Base-by-base conservation (phyloP, 306 rosid species). In the Vigna unguiculata region DNA sequence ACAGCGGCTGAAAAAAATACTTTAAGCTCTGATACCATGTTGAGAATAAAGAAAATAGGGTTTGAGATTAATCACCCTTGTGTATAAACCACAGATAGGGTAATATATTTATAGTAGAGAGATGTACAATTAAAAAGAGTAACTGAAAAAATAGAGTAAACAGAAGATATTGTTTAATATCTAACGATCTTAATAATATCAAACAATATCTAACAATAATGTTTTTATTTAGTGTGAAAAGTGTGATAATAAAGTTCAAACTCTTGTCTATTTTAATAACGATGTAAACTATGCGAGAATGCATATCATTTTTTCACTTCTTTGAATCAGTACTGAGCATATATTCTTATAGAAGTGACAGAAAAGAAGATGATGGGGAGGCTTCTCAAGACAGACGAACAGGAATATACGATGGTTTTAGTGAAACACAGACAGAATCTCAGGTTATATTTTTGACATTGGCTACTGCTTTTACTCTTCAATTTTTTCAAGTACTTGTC, bases 401-500 rank as follows among this genome's bases (percentile, higher is more conserved):
- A 16, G 91, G 84, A 80, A 75, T 69, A 25, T 89, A 87, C 67
- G 92, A 87, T 78, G 89, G 87, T 20, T 92, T 94, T 64, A 92
- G 98, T 71, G 98, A 94, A 85, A 90, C 96, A 58, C 97, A 92
- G 82, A 90, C 96, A 0, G 97, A 95, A 20, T 95, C 98, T 72
- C 97, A 95, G 98, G 98, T 95, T 80, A 85, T 55, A 46, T 75
- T n/a, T 36, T 64, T 67, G 41, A 64, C 62, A 47, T 28, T 16
- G 55, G 17, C 55, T 25, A 20, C 51, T 85, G 62, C 62, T 22
- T 34, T 72, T 83, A 25, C 49, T 62, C 61, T 60, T 75, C 7
- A 24, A 41, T 41, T 69, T 76, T 11, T 52, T 13, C 11, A 51
- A 49, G 4, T 59, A 34, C 34, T 30, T 41, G 19, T 38, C 70